Evolutionary conservation across 805 yeast genomes (phyloP).

Genomic region (Diddensiella caesifluorescens): DNA sequence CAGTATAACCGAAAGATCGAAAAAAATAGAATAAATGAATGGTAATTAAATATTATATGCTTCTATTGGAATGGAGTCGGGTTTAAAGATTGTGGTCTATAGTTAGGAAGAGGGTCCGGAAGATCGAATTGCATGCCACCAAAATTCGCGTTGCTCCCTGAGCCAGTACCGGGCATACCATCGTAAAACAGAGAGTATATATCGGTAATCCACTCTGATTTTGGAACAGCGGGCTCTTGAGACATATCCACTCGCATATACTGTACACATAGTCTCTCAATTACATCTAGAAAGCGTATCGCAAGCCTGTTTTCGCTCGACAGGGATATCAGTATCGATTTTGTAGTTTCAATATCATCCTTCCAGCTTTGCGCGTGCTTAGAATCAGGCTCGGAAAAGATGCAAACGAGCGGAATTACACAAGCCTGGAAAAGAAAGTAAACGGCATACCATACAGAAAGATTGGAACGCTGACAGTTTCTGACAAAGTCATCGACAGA

Average conservation of each 20-base stretch:
- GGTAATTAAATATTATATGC: not conserved
- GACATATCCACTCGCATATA: constrained; percentile 14
- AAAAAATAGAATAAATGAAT: not conserved
- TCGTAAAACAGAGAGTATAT: constrained; percentile 44
- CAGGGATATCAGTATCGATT: constrained; percentile 35
- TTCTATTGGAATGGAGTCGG: too few species aligned
- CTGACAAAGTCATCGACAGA: constrained; percentile 37
- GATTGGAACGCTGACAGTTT: constrained; percentile 36
- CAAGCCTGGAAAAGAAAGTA: constrained; percentile 61
- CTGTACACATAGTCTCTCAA: constrained; percentile 37
- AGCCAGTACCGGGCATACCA: constrained; percentile 25
- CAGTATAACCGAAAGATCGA: not conserved
- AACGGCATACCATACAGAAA: constrained; percentile 59
- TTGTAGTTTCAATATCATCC: constrained; percentile 40
- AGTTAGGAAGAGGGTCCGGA: too few species aligned
- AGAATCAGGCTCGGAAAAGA: constrained; percentile 46
- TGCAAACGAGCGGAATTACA: constrained; percentile 50
- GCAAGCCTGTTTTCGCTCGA: constrained; percentile 43
- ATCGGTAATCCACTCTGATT: constrained; percentile 36
- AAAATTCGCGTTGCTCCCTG: not conserved
- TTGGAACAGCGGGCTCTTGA: constrained; percentile 17
- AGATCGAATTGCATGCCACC: constrained; percentile 3
- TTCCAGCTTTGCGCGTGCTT: constrained; percentile 43
- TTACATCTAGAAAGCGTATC: constrained; percentile 41
- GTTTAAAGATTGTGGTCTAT: too few species aligned